A percentile compares a stretch with the other conserved stretches of the same genome.
phyloP scores from a whole-genome alignment of 495 filamentous ascomycete species.

The Echria macrotheca region DNA sequence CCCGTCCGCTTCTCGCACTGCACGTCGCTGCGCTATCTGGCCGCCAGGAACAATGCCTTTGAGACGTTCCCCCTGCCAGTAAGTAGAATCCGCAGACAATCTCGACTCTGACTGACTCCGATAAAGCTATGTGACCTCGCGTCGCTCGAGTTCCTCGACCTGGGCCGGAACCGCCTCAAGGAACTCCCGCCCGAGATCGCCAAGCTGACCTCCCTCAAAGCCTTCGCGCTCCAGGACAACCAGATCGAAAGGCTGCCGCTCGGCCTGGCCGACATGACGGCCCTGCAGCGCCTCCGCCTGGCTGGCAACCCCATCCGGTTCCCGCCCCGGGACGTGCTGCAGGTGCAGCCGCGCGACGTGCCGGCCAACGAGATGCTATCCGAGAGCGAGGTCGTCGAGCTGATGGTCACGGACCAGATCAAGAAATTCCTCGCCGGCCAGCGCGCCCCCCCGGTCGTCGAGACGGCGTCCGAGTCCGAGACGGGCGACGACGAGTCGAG shows the following conservation, averaged over 20 bases:
- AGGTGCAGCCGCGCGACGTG: slow-evolving; percentile 35
- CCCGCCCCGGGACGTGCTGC: slow-evolving; percentile 55
- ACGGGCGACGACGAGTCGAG: slow-evolving; percentile 55
- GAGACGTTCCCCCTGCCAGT: slow-evolving; percentile 60
- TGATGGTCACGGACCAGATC: slow-evolving; percentile 60
- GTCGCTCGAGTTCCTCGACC: slow-evolving; percentile 84
- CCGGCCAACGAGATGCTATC: slow-evolving; percentile 36
- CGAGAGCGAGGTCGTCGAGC: slow-evolving; percentile 49
- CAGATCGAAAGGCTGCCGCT: slow-evolving; percentile 73
- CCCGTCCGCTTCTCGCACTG: slow-evolving; percentile 68
- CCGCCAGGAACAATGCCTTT: slow-evolving; percentile 70
- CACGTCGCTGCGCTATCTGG: slow-evolving; percentile 70
- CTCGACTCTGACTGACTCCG: slow-evolving; percentile 23
- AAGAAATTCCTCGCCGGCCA: slow-evolving; percentile 63
- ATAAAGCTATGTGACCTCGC: slow-evolving; percentile 61
- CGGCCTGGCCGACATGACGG: slow-evolving; percentile 74
- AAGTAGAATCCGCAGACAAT: slow-evolving; percentile 29
- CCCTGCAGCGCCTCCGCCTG: slow-evolving; percentile 76
- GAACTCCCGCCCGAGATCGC: slow-evolving; percentile 69
- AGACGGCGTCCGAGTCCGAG: slow-evolving; percentile 40
- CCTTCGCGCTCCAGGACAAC: slow-evolving; percentile 73
- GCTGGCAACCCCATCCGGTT: slow-evolving; percentile 72
- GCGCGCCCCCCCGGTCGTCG: slow-evolving; percentile 43
- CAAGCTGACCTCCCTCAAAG: slow-evolving; percentile 64
- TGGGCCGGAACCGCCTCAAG: slow-evolving; percentile 74